Base-by-base conservation (phyloP, 1,139 yeast species). In the Candida anutae region DNA sequence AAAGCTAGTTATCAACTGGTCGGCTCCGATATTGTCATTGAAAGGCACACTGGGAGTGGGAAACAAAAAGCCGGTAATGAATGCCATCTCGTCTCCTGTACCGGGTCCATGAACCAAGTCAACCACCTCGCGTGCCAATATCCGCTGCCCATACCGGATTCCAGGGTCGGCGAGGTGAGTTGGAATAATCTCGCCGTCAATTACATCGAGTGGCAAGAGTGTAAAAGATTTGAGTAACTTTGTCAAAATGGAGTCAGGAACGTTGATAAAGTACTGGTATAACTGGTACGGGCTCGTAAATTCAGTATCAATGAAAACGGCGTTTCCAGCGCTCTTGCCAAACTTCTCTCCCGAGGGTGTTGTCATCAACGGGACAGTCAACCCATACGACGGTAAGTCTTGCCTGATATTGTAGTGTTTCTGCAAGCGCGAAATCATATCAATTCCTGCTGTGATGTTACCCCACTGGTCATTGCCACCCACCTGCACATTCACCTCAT, bases 381-480 rank as follows among this genome's bases (percentile, higher is more conserved):
- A 45, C 0, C 97, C 98, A 50, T 55, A 84, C 1, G 77, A 23
- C 26, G 30, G 22, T 34, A 34, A 16, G 15, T 26, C 11, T 16
- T 28, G 36, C n/a, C 29, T 21, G 12, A 29, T 29, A 17, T 12
- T 22, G 24, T 31, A 25, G 32, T 46, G 45, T 12, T 39, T 40
- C 27, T 55, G 62, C 30, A 84, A 53, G 38, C 95, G 62, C 1
- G 80, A 66, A 24, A 90, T 85, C 34, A 93, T 62, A 46, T 90
- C 98, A 27, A 84, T 73, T 1, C 99, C 99, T 0, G 97, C 97
- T 5, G 94, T 85, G 37, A 93, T 93, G 45, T 90, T 90, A 1
- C 99, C 99, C 90, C 96, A 90, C 54, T 90, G 99, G 50, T 90
- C 98, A 48, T 82, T 87, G 6, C 99, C 99, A 11, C 99, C 99